phyloP scores from a whole-genome alignment of 2,329 filamentous ascomycete species.

The Ophiostoma montium region DNA sequence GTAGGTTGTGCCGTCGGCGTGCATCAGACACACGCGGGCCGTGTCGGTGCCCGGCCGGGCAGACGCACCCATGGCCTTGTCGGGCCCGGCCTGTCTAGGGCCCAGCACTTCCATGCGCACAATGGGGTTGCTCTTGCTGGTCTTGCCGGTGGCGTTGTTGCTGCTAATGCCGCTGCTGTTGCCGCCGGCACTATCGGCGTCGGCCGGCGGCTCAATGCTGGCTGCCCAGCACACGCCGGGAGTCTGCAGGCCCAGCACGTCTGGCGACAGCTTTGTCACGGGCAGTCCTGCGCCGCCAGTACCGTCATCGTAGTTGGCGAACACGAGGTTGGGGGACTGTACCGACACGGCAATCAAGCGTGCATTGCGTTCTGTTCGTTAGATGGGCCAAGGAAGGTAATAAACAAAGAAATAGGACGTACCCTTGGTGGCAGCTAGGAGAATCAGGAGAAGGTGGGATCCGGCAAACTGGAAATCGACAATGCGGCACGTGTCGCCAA shows the following conservation, averaged over 20 bases:
- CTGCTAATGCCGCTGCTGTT: not conserved
- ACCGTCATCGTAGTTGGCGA: not conserved
- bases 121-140: constrained; percentile 1
- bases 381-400: not conserved
- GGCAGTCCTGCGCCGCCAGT: not conserved
- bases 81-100: constrained; percentile 17
- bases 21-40: constrained; percentile 37
- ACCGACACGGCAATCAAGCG: constrained; percentile 10
- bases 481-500: constrained; percentile 28
- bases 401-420: not conserved
- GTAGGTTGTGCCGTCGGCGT: constrained; percentile 31
- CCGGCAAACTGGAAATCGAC: constrained; percentile 56
- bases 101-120: constrained; percentile 38
- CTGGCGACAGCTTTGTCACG: not conserved
- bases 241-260: not conserved
- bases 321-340: constrained; percentile 4
- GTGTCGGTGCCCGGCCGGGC: constrained; percentile 13
- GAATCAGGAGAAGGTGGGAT: constrained; percentile 43
- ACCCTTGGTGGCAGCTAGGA: constrained; percentile 31
- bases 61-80: not conserved
- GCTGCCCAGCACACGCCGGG: constrained; percentile 9
- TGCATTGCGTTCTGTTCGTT: constrained; percentile 4
- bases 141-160: not conserved
- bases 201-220: not conserved
- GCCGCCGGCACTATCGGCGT: not conserved